phyloP scores from a whole-genome alignment of 805 yeast genomes.

The Saccharomyces paradoxus region DNA sequence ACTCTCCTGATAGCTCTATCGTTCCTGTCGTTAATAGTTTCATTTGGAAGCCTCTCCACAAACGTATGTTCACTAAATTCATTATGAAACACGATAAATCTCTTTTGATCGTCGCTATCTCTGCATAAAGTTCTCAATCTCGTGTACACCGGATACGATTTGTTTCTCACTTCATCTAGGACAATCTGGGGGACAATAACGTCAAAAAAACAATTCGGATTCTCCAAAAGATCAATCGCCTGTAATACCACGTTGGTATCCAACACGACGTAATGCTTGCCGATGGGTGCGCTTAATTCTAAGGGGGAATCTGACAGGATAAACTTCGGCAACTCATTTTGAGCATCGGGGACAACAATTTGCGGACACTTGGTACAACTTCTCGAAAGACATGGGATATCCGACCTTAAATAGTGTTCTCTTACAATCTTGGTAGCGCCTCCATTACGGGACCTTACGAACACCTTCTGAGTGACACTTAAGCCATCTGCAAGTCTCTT shows the following conservation, averaged over 20 bases:
- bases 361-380: slow-evolving; percentile 56
- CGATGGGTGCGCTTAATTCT: slow-evolving; percentile 37
- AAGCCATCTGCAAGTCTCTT: slow-evolving; percentile 44
- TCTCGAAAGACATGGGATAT: slow-evolving; percentile 82
- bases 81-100: slow-evolving; percentile 88
- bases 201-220: slow-evolving; percentile 66
- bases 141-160: slow-evolving; percentile 80
- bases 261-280: slow-evolving; percentile 71
- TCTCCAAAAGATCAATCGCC: slow-evolving; percentile 86
- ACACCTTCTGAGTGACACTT: slow-evolving; percentile 78
- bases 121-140: slow-evolving; percentile 72
- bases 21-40: slow-evolving; percentile 79
- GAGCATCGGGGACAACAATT: slow-evolving; percentile 49
- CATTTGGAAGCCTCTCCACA: slow-evolving; percentile 51
- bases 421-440: slow-evolving; percentile 80
- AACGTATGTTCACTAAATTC: slow-evolving; percentile 74
- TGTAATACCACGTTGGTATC: slow-evolving; percentile 85
- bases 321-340: slow-evolving; percentile 57
- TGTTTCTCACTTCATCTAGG: slow-evolving; percentile 82
- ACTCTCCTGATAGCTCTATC: slow-evolving; percentile 81
- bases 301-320: slow-evolving; percentile 59
- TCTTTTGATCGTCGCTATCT: slow-evolving; percentile 47
- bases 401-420: slow-evolving; percentile 87
- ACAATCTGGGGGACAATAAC: slow-evolving; percentile 94
- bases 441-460: slow-evolving; percentile 84